A percentile compares a stretch with the other conserved stretches of the same genome.
These are phyloP conservation scores for Encephalitozoon hellem DNA, from an alignment of 371 early-diverging fungal genomes.

Conservation along the genomic window DNA sequence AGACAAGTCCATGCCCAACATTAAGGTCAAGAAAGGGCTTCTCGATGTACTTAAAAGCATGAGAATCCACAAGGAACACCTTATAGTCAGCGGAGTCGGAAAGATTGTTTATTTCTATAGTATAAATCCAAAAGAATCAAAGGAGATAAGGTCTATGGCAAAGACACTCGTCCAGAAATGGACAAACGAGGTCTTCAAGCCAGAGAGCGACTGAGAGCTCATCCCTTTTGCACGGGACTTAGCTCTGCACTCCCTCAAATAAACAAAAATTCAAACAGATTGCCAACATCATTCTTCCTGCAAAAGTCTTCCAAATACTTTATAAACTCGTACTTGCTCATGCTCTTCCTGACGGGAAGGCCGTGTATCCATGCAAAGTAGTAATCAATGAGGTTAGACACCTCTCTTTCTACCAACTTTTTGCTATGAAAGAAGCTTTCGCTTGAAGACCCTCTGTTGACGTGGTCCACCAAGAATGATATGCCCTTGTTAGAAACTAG, in stretches of 20 bases:
- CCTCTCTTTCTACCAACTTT: slow-evolving; percentile 8
- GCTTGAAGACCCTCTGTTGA: not conserved
- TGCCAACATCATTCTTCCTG: slow-evolving; percentile 7
- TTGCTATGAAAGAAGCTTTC: no score
- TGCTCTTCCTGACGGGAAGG: slow-evolving; percentile 34
- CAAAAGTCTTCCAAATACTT: slow-evolving; percentile 43
- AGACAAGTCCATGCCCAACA: slow-evolving; percentile 79
- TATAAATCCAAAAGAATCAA: slow-evolving; percentile 71
- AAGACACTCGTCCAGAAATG: slow-evolving; percentile 67
- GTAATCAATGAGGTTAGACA: slow-evolving; percentile 45
- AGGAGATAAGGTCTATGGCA: slow-evolving; percentile 68
- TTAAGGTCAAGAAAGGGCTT: slow-evolving; percentile 76
- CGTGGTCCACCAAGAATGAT: slow-evolving; percentile 18
- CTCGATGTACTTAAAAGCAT: slow-evolving; percentile 68
- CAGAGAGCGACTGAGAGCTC: slow-evolving; percentile 2
- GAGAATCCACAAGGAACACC: slow-evolving; percentile 71
- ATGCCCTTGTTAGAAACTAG: slow-evolving; percentile 36
- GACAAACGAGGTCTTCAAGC: slow-evolving; percentile 33
- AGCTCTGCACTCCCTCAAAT: not conserved
- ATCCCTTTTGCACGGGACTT: not conserved
- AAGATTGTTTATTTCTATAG: slow-evolving; percentile 82
- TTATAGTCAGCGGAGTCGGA: slow-evolving; percentile 77
- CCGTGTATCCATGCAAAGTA: slow-evolving; percentile 40
- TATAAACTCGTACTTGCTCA: slow-evolving; percentile 47
- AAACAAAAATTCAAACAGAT: slow-evolving; percentile 27